Percentiles rank a stretch among this genome's conserved stretches.
phyloP scores from a whole-genome alignment of 192 early-diverging fungal species.

The Linnemannia exigua region DNA sequence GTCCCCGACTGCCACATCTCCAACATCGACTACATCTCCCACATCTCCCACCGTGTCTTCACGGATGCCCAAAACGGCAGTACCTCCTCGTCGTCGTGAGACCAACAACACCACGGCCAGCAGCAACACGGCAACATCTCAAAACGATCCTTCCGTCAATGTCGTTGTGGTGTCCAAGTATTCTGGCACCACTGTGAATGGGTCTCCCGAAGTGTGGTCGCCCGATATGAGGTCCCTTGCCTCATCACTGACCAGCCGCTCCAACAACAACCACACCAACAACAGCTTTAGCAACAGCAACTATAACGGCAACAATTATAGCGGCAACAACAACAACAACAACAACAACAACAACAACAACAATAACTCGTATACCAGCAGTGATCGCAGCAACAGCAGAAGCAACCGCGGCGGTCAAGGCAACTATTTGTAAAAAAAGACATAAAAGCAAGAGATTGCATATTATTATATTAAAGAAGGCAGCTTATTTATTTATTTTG shows the following conservation, averaged over 20 bases:
- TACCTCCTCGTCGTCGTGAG: background rate
- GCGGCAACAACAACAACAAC: background rate
- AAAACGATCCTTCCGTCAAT: too few species aligned
- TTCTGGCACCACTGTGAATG: too few species aligned
- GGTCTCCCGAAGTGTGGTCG: too few species aligned
- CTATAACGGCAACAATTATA: background rate
- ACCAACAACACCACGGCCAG: background rate
- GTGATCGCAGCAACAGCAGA: background rate
- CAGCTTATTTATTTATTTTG: background rate
- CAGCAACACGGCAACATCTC: background rate
- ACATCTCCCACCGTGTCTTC: constrained; percentile 5
- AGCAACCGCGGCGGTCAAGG: constrained; percentile 1
- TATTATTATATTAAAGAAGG: background rate
- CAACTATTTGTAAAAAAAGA: background rate
- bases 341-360: background rate
- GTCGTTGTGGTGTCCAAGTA: too few species aligned
- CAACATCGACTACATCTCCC: background rate
- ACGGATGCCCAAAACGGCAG: background rate
- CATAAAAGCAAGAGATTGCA: background rate
- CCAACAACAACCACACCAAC: background rate
- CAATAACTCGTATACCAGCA: constrained; percentile 8
- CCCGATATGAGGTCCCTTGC: too few species aligned
- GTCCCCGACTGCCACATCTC: background rate
- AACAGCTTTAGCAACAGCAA: background rate
- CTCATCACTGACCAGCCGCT: background rate